Percentiles rank a stretch among this genome's conserved stretches.
These are phyloP conservation scores for Centrapalus pauciflorus DNA, from an alignment of 129 eudicot genomes.

Conservation along the genomic window DNA sequence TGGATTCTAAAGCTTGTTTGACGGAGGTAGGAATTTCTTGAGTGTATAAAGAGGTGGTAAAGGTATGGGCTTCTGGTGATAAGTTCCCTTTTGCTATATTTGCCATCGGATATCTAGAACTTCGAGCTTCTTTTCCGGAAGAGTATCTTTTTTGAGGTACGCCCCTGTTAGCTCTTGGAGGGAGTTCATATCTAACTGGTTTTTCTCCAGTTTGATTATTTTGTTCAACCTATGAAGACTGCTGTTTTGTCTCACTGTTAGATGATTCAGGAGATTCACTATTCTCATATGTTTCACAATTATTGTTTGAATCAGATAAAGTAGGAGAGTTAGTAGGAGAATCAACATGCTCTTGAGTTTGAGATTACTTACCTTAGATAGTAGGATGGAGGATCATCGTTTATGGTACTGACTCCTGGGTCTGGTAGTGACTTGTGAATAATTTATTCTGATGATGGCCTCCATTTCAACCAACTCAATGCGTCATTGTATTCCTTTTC, in stretches of 20 bases:
- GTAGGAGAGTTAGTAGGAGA: too few species aligned
- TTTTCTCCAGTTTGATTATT: neutral
- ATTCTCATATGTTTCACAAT: neutral
- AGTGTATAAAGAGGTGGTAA: neutral
- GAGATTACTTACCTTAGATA: neutral
- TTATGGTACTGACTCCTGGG: neutral
- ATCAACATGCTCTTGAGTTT: too few species aligned
- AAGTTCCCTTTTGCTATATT: neutral
- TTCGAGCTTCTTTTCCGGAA: neutral
- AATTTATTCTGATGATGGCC: too few species aligned
- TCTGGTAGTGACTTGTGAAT: too few species aligned
- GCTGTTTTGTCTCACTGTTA: neutral
- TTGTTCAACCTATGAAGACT: neutral
- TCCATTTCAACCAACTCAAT: too few species aligned
- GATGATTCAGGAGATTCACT: neutral
- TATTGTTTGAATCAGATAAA: too few species aligned
- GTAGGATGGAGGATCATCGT: neutral
- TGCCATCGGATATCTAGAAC: neutral
- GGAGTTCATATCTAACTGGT: slow-evolving; percentile 2
- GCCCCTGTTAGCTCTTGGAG: neutral
- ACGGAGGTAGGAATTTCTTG: too few species aligned
- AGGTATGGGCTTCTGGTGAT: neutral
- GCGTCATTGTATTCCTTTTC: too few species aligned
- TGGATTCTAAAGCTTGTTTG: too few species aligned
- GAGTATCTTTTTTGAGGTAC: neutral